Conservation (phyloP, 2,329 filamentous ascomycete species). For the Cordyceps sp. region DNA sequence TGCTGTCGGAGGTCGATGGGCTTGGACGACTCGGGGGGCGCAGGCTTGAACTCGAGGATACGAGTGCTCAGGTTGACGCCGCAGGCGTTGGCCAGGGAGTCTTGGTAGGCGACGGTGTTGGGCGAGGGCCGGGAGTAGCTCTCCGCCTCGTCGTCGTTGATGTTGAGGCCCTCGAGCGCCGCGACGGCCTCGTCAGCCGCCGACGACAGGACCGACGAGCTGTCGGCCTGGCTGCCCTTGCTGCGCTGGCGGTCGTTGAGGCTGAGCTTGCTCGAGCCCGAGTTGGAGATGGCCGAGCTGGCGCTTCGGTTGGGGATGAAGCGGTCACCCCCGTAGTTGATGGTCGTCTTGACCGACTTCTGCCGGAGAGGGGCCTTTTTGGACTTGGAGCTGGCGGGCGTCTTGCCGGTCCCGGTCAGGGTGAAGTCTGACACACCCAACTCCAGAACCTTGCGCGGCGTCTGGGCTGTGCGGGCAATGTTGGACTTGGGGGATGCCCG, state of each 20-base stretch:
- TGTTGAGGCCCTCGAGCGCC: slow-evolving; percentile 62
- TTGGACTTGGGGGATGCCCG: slow-evolving; percentile 93
- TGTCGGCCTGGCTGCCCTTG: slow-evolving; percentile 54
- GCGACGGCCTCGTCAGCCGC: slow-evolving; percentile 67
- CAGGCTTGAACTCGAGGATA: slow-evolving; percentile 96
- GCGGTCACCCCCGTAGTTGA: slow-evolving; percentile 70
- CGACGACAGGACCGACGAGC: slow-evolving; percentile 59
- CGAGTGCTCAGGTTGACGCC: slow-evolving; percentile 87
- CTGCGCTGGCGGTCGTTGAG: slow-evolving; percentile 51
- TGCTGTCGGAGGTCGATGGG: slow-evolving; percentile 94
- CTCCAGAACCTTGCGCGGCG: slow-evolving; percentile 70
- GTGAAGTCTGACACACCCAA: slow-evolving; percentile 87
- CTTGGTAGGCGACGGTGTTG: slow-evolving; percentile 80
- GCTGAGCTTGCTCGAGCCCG: slow-evolving; percentile 71
- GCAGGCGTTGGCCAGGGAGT: slow-evolving; percentile 77
- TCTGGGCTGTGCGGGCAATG: slow-evolving; percentile 59
- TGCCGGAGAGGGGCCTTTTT: slow-evolving; percentile 36
- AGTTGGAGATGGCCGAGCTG: slow-evolving; percentile 74
- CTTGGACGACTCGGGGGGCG: slow-evolving; percentile 94
- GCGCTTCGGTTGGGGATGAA: slow-evolving; percentile 91
- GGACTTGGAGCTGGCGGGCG: slow-evolving; percentile 38
- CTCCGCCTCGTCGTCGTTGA: slow-evolving; percentile 52
- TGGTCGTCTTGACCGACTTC: slow-evolving; percentile 58
- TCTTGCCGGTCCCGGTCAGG: slow-evolving; percentile 70
- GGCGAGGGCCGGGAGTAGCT: slow-evolving; percentile 67